Conservation (phyloP, 192 early-diverging fungal species). For the Polychytrium aggregatum region DNA sequence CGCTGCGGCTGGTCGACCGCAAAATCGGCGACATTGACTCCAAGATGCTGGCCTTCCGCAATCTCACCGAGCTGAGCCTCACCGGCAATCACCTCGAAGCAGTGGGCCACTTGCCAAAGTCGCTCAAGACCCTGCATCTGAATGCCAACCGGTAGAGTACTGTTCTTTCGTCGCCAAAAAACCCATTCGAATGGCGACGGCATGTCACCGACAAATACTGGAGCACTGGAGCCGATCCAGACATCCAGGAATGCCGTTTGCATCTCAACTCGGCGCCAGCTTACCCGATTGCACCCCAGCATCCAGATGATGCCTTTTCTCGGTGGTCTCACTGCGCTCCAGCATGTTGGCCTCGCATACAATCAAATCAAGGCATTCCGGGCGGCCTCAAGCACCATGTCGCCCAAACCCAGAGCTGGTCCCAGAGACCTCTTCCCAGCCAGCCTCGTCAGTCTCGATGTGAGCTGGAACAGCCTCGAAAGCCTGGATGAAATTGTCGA, state of each 20-base stretch:
- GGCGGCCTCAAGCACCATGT: neutral
- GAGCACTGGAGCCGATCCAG: no score
- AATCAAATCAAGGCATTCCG: constrained; percentile 13
- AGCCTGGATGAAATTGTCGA: constrained; percentile 8
- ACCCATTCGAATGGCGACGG: neutral
- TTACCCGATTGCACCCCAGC: constrained; percentile 5
- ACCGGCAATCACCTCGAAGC: constrained; percentile 20
- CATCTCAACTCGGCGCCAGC: no score
- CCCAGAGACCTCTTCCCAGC: neutral
- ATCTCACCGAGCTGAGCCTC: constrained; percentile 16
- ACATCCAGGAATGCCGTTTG: no score
- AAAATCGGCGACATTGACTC: constrained; percentile 12
- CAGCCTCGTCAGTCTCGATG: constrained; percentile 12
- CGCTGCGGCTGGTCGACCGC: constrained; percentile 12
- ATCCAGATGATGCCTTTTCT: constrained; percentile 10
- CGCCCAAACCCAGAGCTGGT: neutral
- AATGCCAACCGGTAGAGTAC: constrained; percentile 18
- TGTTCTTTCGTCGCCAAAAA: neutral
- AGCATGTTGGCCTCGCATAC: constrained; percentile 20
- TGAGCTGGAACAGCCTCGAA: constrained; percentile 14
- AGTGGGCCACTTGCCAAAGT: constrained; percentile 14
- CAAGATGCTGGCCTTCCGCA: constrained; percentile 1
- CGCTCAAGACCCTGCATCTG: constrained; percentile 16
- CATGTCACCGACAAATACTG: no score
- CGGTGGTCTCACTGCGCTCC: constrained; percentile 2